Base-by-base conservation (phyloP, 1,284 basidiomycete genomes). In the Ustanciosporium gigantosporum region DNA sequence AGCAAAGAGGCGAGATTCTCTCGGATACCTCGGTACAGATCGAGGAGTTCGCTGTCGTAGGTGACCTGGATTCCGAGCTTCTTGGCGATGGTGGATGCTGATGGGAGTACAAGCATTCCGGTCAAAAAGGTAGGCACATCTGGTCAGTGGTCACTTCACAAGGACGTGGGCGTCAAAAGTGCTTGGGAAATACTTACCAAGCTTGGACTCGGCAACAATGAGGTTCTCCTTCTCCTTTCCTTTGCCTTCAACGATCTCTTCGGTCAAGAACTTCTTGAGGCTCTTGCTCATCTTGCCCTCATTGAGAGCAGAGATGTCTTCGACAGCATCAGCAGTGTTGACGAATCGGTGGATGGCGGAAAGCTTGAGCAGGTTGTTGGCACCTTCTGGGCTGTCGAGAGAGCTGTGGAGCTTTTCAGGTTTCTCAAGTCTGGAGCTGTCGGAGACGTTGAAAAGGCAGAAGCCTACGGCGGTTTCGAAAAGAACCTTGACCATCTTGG, bases 261-360 rank as follows among this genome's bases (percentile, higher is more conserved):
- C 88, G 23, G 87, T 87, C 70, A 98, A 81, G 82, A 97, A 97
- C 77, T 94, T 87, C 81, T 94, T 94, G 68, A 97, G 82, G 5
- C 87, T 86, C 80, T 95, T 95, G 44, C 90, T 90, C 41, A 97
- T 79, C 81, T 95, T 93, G 62, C 93, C 92, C 44, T 88, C 88
- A 78, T 94, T 91, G 37, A 97, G 81, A 13, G 93, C 87, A 24
- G 91, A 90, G 70, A 97, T 87, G 78, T 97, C 94, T 80, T 97
- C 93, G n/a, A 98, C 94, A n/a, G 95, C 94, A 19, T 88, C 87
- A 22, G 91, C 95, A 9, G 94, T 97, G 37, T 91, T 94, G 27
- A 89, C 89, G 81, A 98, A 98, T 46, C 91, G 89, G 81, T 98
- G 94, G 49, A 98, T 84, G 32, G 91, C 90, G 79, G 94, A 91